These are phyloP conservation scores for Pythium guiyangense DNA, from an alignment of 352 stramenopile species.

Conservation along the genomic window DNA sequence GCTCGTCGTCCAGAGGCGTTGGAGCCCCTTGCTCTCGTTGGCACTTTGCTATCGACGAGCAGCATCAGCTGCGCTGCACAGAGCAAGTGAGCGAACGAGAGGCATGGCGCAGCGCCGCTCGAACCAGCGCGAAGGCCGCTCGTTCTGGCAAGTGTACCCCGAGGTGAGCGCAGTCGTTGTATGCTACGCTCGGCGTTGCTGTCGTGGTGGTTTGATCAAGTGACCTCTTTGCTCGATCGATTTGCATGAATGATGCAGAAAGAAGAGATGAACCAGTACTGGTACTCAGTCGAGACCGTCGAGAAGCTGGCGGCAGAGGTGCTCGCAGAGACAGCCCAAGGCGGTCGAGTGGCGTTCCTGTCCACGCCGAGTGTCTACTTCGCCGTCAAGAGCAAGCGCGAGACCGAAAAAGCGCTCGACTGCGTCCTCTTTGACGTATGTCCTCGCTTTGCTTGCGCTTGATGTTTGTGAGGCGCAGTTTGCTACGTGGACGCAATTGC, in stretches of 20 bases:
- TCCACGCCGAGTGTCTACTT: constrained; percentile 94
- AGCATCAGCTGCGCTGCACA: not conserved
- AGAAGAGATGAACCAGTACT: constrained; percentile 95
- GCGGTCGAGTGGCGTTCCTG: constrained; percentile 83
- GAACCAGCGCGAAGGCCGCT: constrained; percentile 21
- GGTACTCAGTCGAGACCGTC: constrained; percentile 90
- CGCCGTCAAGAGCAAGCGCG: constrained; percentile 52
- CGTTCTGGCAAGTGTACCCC: constrained; percentile 69
- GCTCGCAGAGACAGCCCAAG: constrained; percentile 37
- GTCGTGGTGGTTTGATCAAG: too few species aligned
- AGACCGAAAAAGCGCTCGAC: constrained; percentile 20
- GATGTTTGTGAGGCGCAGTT: not conserved
- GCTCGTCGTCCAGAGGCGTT: too few species aligned
- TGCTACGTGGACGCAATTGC: not conserved
- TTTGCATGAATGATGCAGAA: constrained; percentile 53
- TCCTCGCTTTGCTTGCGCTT: constrained; percentile 7
- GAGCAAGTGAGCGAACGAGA: not conserved
- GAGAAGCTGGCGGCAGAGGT: constrained; percentile 64
- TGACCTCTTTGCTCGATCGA: not conserved
- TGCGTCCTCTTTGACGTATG: constrained; percentile 89
- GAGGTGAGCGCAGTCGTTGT: constrained; percentile 26
- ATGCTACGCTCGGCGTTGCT: not conserved
- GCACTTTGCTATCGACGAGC: not conserved
- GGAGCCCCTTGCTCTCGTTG: too few species aligned
- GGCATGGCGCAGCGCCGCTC: constrained; percentile 8